These are phyloP conservation scores for Globisporangium cederbergense DNA, from an alignment of 352 stramenopile species.

Conservation along the genomic window DNA sequence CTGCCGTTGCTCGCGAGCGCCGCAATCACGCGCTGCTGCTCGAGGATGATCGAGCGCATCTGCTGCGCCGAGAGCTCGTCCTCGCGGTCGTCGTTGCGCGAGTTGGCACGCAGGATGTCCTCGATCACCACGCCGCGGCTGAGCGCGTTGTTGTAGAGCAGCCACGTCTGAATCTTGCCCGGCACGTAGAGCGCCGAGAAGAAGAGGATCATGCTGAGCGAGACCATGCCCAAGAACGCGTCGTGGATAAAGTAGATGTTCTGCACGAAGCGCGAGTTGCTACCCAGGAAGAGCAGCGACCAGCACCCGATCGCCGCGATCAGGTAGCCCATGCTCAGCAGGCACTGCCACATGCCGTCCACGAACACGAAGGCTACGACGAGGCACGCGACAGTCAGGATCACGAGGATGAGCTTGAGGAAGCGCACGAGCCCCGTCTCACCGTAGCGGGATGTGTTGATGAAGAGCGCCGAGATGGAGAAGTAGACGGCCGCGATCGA, in stretches of 20 bases:
- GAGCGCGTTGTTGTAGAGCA: conserved; percentile 97
- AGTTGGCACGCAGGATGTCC: conserved; percentile 91
- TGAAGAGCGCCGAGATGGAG: conserved; percentile 55
- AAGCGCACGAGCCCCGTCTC: conserved; percentile 68
- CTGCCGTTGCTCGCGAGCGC: conserved; percentile 53
- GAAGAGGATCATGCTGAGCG: conserved; percentile 91
- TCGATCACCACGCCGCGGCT: conserved; percentile 95
- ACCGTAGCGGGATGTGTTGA: conserved; percentile 48
- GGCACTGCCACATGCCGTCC: conserved; percentile 88
- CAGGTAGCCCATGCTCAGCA: conserved; percentile 92
- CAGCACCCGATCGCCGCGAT: conserved; percentile 83
- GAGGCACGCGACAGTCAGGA: conserved; percentile 74
- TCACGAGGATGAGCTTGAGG: conserved; percentile 66
- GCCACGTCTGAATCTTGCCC: conserved; percentile 94
- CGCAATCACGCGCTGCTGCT: conserved; percentile 75
- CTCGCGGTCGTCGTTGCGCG: conserved; percentile 58
- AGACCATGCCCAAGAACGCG: conserved; percentile 89
- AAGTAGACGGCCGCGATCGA: conserved; percentile 60
- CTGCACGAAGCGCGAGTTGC: conserved; percentile 87
- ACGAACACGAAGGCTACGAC: conserved; percentile 62
- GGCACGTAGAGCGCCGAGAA: conserved; percentile 88
- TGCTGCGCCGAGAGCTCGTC: conserved; percentile 70
- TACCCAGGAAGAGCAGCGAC: conserved; percentile 86
- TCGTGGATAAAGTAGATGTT: conserved; percentile 95
- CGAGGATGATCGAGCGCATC: conserved; percentile 75